A percentile compares a stretch with the other conserved stretches of the same genome.
phyloP scores from a whole-genome alignment of 1,139 yeast species.

The Yamadazyma songkhlaensis region DNA sequence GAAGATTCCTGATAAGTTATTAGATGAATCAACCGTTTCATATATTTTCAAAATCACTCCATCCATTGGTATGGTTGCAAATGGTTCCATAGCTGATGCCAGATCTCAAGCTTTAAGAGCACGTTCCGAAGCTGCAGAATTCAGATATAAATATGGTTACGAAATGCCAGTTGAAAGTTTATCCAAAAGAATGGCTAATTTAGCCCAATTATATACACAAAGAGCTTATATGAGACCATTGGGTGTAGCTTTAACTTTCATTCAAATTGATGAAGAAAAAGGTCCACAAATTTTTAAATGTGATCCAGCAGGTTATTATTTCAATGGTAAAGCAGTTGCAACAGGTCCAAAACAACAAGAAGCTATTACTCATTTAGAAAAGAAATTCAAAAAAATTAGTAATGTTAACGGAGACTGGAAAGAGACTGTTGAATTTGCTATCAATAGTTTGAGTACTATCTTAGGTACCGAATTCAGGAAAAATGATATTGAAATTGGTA shows the following conservation, averaged over 20 bases:
- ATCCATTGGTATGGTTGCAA: slow-evolving; percentile 84
- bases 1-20: slow-evolving; percentile 91
- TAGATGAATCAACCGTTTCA: slow-evolving; percentile 82
- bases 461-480: slow-evolving; percentile 92
- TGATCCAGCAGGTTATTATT: slow-evolving; percentile 96
- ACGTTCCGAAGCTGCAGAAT: slow-evolving; percentile 91
- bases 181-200: slow-evolving; percentile 92
- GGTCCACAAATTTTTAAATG: slow-evolving; percentile 94
- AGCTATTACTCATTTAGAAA: slow-evolving; percentile 85
- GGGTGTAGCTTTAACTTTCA: slow-evolving; percentile 88
- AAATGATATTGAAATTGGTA: slow-evolving; percentile 90
- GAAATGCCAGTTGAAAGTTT: slow-evolving; percentile 95
- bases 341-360: slow-evolving; percentile 98
- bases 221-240: slow-evolving; percentile 99
- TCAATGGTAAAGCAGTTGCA: slow-evolving; percentile 88
- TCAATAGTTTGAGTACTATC: slow-evolving; percentile 78
- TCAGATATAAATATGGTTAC: slow-evolving; percentile 89
- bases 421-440: slow-evolving; percentile 84
- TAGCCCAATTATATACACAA: slow-evolving; percentile 93
- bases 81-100: slow-evolving; percentile 97
- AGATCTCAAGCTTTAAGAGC: slow-evolving; percentile 89
- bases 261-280: slow-evolving; percentile 75
- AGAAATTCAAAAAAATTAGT: slow-evolving; percentile 79
- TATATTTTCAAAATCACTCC: slow-evolving; percentile 82
- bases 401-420: slow-evolving; percentile 83